Percentiles rank a stretch among this genome's conserved stretches.
Evolutionary conservation across 2,329 filamentous ascomycete species (phyloP).

Genomic region (Botrytis aclada): DNA sequence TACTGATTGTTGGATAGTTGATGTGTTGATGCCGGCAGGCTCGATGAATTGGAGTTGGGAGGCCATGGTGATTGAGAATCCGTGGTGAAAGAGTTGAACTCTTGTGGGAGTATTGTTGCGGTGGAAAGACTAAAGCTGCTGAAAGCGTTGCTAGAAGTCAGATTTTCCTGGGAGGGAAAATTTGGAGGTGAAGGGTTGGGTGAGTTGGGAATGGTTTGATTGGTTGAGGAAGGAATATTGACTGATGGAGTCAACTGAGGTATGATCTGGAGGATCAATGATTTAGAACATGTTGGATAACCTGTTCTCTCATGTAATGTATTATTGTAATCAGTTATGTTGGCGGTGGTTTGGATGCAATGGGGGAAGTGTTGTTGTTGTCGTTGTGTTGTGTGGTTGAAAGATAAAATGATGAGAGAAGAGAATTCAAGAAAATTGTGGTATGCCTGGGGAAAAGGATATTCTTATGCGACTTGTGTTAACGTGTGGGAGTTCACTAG

Average conservation of each 20-base stretch:
- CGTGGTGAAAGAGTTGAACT: slow-evolving; percentile 77
- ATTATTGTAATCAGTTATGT: not conserved
- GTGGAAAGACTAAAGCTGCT: slow-evolving; percentile 55
- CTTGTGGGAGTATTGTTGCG: slow-evolving; percentile 61
- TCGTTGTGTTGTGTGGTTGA: not conserved
- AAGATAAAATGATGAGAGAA: not conserved
- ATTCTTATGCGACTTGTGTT: slow-evolving; percentile 2
- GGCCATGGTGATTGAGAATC: slow-evolving; percentile 77
- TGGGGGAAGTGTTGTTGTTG: not conserved
- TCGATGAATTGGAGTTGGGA: slow-evolving; percentile 60
- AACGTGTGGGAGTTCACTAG: not conserved
- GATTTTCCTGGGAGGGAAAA: slow-evolving; percentile 56
- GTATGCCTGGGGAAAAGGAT: not conserved
- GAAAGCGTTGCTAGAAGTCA: slow-evolving; percentile 65
- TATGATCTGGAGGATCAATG: slow-evolving; percentile 4
- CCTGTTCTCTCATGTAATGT: not conserved
- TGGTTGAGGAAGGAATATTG: slow-evolving; percentile 11
- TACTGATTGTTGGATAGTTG: slow-evolving; percentile 41
- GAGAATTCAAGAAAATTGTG: not conserved
- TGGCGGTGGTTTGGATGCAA: not conserved
- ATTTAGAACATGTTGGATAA: slow-evolving; percentile 15
- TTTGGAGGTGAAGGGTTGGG: slow-evolving; percentile 51
- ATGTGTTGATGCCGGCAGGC: slow-evolving; percentile 62
- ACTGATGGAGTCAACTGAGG: slow-evolving; percentile 15
- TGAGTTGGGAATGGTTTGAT: slow-evolving; percentile 5